Percentiles rank a stretch among this genome's conserved stretches.
Conservation (phyloP, 2,329 filamentous ascomycete species). For the Sporothrix brunneoviolacea region DNA sequence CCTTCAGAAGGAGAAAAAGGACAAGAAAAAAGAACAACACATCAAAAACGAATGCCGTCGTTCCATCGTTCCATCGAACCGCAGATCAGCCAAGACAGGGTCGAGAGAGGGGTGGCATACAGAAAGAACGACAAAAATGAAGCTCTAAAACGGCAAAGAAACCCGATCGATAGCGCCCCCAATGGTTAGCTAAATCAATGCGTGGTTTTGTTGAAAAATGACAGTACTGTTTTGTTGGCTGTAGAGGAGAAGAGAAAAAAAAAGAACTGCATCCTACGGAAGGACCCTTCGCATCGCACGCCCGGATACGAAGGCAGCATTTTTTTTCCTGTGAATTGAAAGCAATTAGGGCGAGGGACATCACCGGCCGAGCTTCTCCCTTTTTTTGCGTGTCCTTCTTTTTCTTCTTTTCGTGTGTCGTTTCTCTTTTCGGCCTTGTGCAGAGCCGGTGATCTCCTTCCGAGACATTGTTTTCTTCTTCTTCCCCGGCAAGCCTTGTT, state of each 20-base stretch:
- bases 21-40: background rate
- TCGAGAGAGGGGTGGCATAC: background rate
- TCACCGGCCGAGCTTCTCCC: too few species aligned
- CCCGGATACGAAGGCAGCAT: too few species aligned
- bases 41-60: background rate
- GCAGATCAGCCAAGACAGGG: background rate
- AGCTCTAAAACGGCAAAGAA: too few species aligned
- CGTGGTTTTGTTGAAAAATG: too few species aligned
- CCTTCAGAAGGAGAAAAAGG: background rate
- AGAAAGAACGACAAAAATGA: too few species aligned
- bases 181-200: too few species aligned
- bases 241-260: too few species aligned
- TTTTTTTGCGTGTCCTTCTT: background rate
- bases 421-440: slow-evolving; percentile 7
- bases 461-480: background rate
- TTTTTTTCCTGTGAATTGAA: too few species aligned
- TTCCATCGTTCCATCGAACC: background rate
- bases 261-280: too few species aligned
- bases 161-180: too few species aligned
- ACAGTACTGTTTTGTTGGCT: too few species aligned
- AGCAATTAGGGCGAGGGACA: too few species aligned
- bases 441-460: slow-evolving; percentile 3
- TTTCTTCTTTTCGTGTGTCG: background rate
- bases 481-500: background rate
- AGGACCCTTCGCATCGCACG: background rate